Percentiles rank a stretch among this genome's conserved stretches.
phyloP scores from a whole-genome alignment of 768 basidiomycete genomes.

The Xerocomellus amylosporus region DNA sequence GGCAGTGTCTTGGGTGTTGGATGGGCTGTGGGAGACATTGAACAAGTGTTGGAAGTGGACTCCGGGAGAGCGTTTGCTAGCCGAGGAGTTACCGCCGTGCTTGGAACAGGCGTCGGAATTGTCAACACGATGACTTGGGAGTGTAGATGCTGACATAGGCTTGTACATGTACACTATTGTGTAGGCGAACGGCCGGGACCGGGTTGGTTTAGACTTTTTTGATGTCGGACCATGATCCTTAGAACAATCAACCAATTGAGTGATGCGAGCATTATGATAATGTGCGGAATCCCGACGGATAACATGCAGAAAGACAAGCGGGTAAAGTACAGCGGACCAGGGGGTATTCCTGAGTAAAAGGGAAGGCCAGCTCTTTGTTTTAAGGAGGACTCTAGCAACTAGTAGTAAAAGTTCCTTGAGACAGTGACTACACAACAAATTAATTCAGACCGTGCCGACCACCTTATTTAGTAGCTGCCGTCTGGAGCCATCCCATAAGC shows the following conservation, averaged over 20 bases:
- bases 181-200: background rate
- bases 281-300: constrained; percentile 36
- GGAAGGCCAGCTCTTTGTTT: constrained; percentile 37
- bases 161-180: constrained; percentile 3
- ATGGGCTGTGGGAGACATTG: constrained; percentile 48
- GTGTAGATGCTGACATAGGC: background rate
- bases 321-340: constrained; percentile 43
- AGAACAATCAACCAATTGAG: constrained; percentile 24
- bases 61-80: constrained; percentile 39
- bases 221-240: constrained; percentile 3
- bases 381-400: constrained; percentile 28
- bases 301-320: constrained; percentile 33
- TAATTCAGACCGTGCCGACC: constrained; percentile 13
- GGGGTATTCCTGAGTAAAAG: constrained; percentile 38
- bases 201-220: background rate
- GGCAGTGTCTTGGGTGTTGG: constrained; percentile 40
- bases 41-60: constrained; percentile 45
- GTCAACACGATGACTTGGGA: background rate
- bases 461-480: constrained; percentile 33
- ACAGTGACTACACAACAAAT: constrained; percentile 4
- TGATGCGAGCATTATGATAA: constrained; percentile 40
- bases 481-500: constrained; percentile 38
- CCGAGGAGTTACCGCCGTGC: constrained; percentile 33
- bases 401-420: constrained; percentile 19
- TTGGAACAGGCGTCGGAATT: constrained; percentile 12